A percentile compares a stretch with the other conserved stretches of the same genome.
phyloP scores from a whole-genome alignment of 2,329 filamentous ascomycete genomes.

The Colletotrichum phormii region DNA sequence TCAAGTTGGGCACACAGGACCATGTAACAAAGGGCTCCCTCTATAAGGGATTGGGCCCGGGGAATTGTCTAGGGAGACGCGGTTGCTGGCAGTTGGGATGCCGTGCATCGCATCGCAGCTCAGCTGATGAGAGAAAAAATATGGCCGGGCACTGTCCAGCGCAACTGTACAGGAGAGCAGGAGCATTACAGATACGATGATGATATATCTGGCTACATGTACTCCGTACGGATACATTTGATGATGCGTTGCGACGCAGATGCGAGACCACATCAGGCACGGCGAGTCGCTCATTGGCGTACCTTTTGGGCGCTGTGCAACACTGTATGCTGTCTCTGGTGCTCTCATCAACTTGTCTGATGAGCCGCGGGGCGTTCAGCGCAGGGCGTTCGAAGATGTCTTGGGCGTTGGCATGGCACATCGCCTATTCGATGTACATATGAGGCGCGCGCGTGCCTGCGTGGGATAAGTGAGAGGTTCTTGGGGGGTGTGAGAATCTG shows the following conservation, averaged over 20 bases:
- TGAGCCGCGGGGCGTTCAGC: background rate
- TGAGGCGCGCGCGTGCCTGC: background rate
- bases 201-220: background rate
- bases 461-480: background rate
- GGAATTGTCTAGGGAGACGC: too few species aligned
- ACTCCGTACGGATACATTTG: background rate
- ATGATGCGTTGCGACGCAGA: background rate
- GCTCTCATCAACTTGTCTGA: background rate
- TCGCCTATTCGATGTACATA: background rate
- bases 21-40: background rate
- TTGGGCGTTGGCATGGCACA: constrained; percentile 1
- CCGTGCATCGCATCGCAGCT: constrained; percentile 12
- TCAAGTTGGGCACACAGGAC: background rate
- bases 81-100: background rate
- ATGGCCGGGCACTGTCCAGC: constrained; percentile 1
- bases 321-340: background rate
- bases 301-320: constrained; percentile 19
- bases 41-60: too few species aligned
- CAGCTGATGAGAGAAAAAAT: background rate
- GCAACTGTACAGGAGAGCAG: background rate
- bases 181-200: background rate
- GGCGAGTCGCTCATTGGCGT: constrained; percentile 20
- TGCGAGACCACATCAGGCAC: constrained; percentile 18
- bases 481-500: background rate
- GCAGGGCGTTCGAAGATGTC: background rate